Evolutionary conservation across 805 yeast species (phyloP), one percentile per base, ranked within the genome.

Genomic region (Gaillardinia entomophila): DNA sequence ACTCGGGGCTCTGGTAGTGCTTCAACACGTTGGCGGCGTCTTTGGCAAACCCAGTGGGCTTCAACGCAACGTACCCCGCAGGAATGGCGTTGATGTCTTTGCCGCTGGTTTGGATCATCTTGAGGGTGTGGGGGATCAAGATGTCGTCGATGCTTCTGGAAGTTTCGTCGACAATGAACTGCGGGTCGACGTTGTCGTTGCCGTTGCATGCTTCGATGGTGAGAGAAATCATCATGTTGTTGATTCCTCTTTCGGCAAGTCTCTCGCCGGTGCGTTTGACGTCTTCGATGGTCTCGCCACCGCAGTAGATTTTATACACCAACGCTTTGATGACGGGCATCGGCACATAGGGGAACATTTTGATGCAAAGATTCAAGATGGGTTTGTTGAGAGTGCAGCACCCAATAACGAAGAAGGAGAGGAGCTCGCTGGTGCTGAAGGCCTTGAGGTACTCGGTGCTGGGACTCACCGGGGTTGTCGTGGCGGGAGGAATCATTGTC

Each of bases 201-300:
- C 95, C 96, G 42, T 85, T 85, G 33, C 96, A 81, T 35, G 92
- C 95, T 60, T 89, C 97, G 32, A 89, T 88, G 12, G 96, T 86
- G 55, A 87, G 75, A 1, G 94, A 82, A n/a, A 89, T 66, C 95
- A 89, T 87, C 95, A 89, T 86, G 66, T 89, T 90, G 45, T 84
- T 77, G 50, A 88, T 83, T 7, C 95, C 95, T 39, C 95, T 71
- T 32, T 71, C 56, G 34, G 76, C 67, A 43, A 89, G 68, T 37
- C 76, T 66, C 34, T 68, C 62, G 33, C 95, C 95, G 3, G 95
- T 82, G 34, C 66, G 55, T 33, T 75, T 66, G 11, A 89, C 92
- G 42, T 88, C 83, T 8, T 59, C 57, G 34, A 81, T 71, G 38
- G 73, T 76, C 47, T 84, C 90, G 36, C 97, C 97, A 25, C 97